These are phyloP conservation scores for Pseudozyma tsukubaensis DNA, from an alignment of 1,284 basidiomycete genomes.

Conservation along the genomic window DNA sequence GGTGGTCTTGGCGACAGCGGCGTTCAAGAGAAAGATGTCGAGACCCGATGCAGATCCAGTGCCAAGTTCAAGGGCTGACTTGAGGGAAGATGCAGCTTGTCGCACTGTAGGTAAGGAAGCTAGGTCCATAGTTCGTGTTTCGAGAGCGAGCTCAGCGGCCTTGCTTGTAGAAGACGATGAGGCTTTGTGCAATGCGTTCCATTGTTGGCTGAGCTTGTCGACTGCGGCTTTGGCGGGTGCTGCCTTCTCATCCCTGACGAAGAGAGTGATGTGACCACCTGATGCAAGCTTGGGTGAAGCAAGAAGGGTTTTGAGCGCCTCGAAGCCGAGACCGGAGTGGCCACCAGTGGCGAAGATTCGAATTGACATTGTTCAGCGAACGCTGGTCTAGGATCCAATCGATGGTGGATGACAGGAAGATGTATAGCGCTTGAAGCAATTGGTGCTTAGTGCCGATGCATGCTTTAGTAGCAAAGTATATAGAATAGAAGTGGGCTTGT, in stretches of 20 bases:
- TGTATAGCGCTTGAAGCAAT: too few relatives aligned
- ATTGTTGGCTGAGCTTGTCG: slow-evolving; percentile 14
- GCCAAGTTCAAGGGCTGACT: neutral
- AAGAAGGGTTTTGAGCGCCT: slow-evolving; percentile 44
- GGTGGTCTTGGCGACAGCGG: slow-evolving; percentile 39
- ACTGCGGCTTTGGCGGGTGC: slow-evolving; percentile 10
- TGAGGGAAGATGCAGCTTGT: slow-evolving; percentile 28
- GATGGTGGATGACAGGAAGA: too few relatives aligned
- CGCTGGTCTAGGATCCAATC: too few relatives aligned
- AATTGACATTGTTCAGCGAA: slow-evolving; percentile 20
- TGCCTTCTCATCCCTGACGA: slow-evolving; percentile 22
- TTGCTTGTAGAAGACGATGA: neutral
- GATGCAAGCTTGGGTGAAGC: slow-evolving; percentile 14
- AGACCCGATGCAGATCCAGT: slow-evolving; percentile 4
- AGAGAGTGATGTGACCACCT: slow-evolving; percentile 23
- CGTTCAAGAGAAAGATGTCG: slow-evolving; percentile 51
- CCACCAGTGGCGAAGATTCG: slow-evolving; percentile 46
- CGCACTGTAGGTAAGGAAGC: slow-evolving; percentile 38
- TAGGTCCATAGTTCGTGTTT: slow-evolving; percentile 29
- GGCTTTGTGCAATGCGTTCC: neutral
- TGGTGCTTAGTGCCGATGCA: too few relatives aligned
- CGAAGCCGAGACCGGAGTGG: slow-evolving; percentile 45
- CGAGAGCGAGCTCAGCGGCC: slow-evolving; percentile 8
- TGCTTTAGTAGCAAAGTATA: too few relatives aligned
- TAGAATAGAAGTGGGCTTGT: too few relatives aligned